Evolutionary conservation across 2,329 filamentous ascomycete species (phyloP), one percentile per base, ranked within the genome.

Genomic region (Beauveria sp.): DNA sequence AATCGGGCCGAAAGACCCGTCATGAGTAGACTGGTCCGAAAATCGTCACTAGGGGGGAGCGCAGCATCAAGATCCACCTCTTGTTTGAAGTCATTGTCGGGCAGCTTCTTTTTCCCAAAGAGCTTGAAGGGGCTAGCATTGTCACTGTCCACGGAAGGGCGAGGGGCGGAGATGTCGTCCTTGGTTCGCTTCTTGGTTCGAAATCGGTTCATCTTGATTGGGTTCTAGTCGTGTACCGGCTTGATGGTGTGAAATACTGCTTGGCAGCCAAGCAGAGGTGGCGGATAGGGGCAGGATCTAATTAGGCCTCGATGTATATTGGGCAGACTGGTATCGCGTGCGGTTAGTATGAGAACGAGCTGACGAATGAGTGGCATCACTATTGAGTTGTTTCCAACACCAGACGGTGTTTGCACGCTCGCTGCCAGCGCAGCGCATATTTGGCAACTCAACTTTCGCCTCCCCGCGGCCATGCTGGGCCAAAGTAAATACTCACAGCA

Each of bases 1-100:
- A 99, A 99, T 7, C 95, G 87, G 14, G 93, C 91, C 0, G 93
- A 98, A 5, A 99, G 82, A 48, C 93, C 93, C 0, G 91, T 93
- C 93, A 99, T 96, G 65, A 99, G 80, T 63, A 99, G 78, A 79
- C 95, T 98, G 3, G 95, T 99, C 62, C 95, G 86, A 74, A 99
- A 98, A 70, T 98, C 88, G 74, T 98, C 91, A 52, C 79, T 87
- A 0, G 92, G 82, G 1, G 95, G 95, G 2, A 99, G 79, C 1
- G 86, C 93, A 14, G 79, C 79, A 3, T 86, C 74, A 14, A 98
- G 78, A 69, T 98, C 88, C 52, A 97, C 75, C 64, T 90, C 83
- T 63, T 78, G 80, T 71, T 87, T 89, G 51, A 78, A 76, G 67
- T 86, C 84, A 51, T 80, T 81, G 22, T 82, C 81, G 10, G 75